Conservation (phyloP, 768 basidiomycete genomes). For the Serendipita sp. region DNA sequence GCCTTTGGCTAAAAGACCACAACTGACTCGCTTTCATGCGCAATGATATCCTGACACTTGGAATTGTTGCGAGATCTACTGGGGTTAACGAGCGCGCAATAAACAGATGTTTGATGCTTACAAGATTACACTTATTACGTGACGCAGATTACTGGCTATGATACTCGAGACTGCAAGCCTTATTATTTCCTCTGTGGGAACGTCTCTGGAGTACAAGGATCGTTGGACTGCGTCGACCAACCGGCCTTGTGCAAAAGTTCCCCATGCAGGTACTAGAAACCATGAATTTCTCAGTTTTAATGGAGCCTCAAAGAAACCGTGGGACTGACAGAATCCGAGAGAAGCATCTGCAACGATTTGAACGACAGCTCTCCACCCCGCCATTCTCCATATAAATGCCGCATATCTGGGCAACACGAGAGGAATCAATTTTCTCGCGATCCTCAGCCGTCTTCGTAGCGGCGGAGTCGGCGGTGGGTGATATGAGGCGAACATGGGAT, state of each 20-base stretch:
- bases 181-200: background rate
- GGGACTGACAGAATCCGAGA: background rate
- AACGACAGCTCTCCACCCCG: background rate
- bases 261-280: constrained; percentile 5
- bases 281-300: background rate
- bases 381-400: background rate
- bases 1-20: too few relatives aligned
- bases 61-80: background rate
- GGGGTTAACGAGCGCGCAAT: background rate
- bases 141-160: background rate
- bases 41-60: background rate
- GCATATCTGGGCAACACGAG: background rate
- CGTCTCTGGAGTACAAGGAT: background rate
- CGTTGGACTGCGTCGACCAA: constrained; percentile 3
- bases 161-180: background rate
- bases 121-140: background rate
- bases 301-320: background rate
- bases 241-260: background rate
- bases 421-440: background rate
- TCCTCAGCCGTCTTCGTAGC: background rate
- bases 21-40: background rate
- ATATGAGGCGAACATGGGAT: background rate
- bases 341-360: background rate
- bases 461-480: background rate
- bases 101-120: background rate